A percentile compares a stretch with the other conserved stretches of the same genome.
phyloP scores from a whole-genome alignment of 352 stramenopile species.

The Globisporangium okanoganense region DNA sequence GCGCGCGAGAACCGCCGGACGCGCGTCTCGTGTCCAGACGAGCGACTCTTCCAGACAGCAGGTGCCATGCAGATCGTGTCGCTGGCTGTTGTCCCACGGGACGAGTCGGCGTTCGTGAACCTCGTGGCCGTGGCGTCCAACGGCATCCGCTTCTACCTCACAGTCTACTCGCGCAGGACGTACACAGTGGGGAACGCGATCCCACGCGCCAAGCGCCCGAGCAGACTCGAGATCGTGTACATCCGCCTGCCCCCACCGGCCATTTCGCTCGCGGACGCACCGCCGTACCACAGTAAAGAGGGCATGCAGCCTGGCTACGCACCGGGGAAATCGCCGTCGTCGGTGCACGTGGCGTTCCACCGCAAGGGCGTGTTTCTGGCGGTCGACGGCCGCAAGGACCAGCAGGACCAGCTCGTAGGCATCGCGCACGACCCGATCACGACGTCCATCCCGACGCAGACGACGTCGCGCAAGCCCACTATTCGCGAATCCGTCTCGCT shows the following conservation, averaged over 20 bases:
- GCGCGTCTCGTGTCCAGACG: constrained; percentile 77
- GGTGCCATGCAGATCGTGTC: constrained; percentile 69
- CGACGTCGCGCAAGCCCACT: constrained; percentile 53
- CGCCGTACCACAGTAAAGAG: constrained; percentile 84
- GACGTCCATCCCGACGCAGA: constrained; percentile 53
- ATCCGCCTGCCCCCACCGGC: constrained; percentile 78
- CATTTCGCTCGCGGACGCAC: constrained; percentile 61
- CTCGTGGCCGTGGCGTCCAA: constrained; percentile 91
- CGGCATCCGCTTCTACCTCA: constrained; percentile 94
- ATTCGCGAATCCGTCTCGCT: constrained; percentile 75
- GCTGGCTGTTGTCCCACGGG: constrained; percentile 51
- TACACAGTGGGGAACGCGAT: constrained; percentile 37
- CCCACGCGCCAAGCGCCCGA: constrained; percentile 50
- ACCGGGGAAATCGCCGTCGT: constrained; percentile 71
- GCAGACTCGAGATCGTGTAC: constrained; percentile 68
- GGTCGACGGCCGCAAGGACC: constrained; percentile 70
- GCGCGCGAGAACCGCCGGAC: constrained; percentile 78
- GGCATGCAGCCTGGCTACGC: constrained; percentile 81
- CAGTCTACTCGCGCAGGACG: constrained; percentile 71
- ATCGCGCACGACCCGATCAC: constrained; percentile 75
- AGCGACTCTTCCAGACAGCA: constrained; percentile 70
- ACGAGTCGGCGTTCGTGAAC: constrained; percentile 84
- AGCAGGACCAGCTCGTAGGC: constrained; percentile 74
- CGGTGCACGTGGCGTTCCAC: constrained; percentile 77
- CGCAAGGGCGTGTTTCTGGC: constrained; percentile 77